phyloP scores from a whole-genome alignment of 805 yeast genomes.

The Sungouiella thailandica region DNA sequence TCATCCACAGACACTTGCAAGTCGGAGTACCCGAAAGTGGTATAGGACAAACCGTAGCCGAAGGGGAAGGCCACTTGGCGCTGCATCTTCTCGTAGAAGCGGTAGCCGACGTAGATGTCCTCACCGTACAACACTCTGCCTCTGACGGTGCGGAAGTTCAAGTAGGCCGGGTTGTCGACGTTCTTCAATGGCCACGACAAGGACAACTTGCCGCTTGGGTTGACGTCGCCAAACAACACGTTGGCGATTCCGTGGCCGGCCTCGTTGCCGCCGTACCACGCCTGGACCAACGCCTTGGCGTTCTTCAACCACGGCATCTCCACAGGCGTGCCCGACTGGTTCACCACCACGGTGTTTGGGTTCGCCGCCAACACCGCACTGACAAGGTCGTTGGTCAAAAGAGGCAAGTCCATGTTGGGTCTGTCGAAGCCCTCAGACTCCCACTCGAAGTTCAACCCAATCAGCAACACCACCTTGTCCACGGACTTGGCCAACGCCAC shows the following conservation, averaged over 20 bases:
- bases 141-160: slow-evolving; percentile 46
- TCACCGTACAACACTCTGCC: slow-evolving; percentile 60
- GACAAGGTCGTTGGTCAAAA: slow-evolving; percentile 41
- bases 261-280: slow-evolving; percentile 57
- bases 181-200: slow-evolving; percentile 48
- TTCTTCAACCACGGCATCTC: slow-evolving; percentile 48
- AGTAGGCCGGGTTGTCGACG: slow-evolving; percentile 53
- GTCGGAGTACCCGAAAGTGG: slow-evolving; percentile 41
- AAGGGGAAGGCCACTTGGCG: slow-evolving; percentile 52
- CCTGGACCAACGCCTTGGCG: slow-evolving; percentile 43
- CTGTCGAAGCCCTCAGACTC: slow-evolving; percentile 61
- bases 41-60: slow-evolving; percentile 60
- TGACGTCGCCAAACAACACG: slow-evolving; percentile 53
- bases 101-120: slow-evolving; percentile 60
- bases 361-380: slow-evolving; percentile 42
- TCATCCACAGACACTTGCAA: slow-evolving; percentile 23
- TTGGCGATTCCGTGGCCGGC: slow-evolving; percentile 57
- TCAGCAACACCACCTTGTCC: slow-evolving; percentile 48
- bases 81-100: slow-evolving; percentile 51
- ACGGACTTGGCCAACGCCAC: slow-evolving; percentile 43
- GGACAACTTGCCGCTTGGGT: slow-evolving; percentile 57
- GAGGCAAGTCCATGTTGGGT: slow-evolving; percentile 46
- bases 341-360: slow-evolving; percentile 47
- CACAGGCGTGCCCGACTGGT: slow-evolving; percentile 61
- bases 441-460: slow-evolving; percentile 52